A percentile compares a stretch with the other conserved stretches of the same genome.
Conservation (phyloP, 1,284 basidiomycete genomes). For the Quambalaria eucalypti region DNA sequence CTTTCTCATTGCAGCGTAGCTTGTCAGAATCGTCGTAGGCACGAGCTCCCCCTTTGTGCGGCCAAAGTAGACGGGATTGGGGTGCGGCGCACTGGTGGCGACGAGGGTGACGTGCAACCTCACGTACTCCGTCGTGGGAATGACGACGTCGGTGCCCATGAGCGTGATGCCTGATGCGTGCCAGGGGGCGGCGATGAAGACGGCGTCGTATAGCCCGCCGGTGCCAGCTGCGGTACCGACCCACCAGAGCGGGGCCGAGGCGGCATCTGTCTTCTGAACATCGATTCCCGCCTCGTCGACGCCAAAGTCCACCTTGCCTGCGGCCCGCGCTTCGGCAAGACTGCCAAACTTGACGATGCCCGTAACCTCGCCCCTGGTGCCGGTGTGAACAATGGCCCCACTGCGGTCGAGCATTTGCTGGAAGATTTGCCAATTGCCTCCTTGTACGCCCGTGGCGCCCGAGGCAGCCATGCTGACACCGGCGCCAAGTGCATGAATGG, state of each 20-base stretch:
- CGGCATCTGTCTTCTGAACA: background rate
- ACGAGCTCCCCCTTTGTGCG: constrained; percentile 50
- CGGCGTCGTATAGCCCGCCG: constrained; percentile 35
- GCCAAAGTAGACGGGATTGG: constrained; percentile 66
- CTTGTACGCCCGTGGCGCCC: constrained; percentile 61
- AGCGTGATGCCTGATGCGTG: constrained; percentile 36
- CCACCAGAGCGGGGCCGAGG: constrained; percentile 23
- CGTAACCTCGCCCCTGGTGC: constrained; percentile 33
- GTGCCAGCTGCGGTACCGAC: constrained; percentile 33
- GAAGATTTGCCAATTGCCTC: constrained; percentile 81
- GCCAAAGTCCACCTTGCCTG: constrained; percentile 7
- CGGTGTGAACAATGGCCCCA: constrained; percentile 48
- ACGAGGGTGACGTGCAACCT: constrained; percentile 81
- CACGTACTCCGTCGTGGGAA: constrained; percentile 67
- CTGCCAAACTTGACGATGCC: constrained; percentile 29
- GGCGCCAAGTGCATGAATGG: constrained; percentile 73
- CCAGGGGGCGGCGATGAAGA: constrained; percentile 42
- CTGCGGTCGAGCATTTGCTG: constrained; percentile 66
- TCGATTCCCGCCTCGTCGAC: constrained; percentile 1
- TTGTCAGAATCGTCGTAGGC: constrained; percentile 65
- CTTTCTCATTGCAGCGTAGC: constrained; percentile 24
- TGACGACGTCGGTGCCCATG: constrained; percentile 47
- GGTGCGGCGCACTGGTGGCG: constrained; percentile 61
- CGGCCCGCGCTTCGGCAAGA: constrained; percentile 5
- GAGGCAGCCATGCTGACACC: constrained; percentile 63